A percentile compares a stretch with the other conserved stretches of the same genome.
Evolutionary conservation across 2,329 filamentous ascomycete genomes (phyloP).

Genomic region (Aspergillus felis): DNA sequence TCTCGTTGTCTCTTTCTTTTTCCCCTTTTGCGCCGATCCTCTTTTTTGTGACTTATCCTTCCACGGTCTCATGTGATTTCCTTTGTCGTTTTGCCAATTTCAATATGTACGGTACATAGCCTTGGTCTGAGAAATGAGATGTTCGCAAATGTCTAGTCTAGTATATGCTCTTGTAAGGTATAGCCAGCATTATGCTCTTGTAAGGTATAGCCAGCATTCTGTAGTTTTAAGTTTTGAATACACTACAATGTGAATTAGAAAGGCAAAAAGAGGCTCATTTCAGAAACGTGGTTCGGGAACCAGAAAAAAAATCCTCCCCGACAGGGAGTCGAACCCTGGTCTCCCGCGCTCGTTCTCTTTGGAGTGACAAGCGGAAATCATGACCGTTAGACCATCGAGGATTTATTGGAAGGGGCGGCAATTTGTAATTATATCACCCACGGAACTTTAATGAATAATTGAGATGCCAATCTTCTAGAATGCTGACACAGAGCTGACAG

Average conservation of each 20-base stretch:
- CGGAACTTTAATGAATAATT: background rate
- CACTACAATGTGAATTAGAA: background rate
- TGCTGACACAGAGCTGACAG: background rate
- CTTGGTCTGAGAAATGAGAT: background rate
- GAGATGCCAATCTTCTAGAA: background rate
- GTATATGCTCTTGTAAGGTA: background rate
- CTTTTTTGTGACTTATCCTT: slow-evolving; percentile 3
- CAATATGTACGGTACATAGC: slow-evolving; percentile 12
- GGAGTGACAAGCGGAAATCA: slow-evolving; percentile 4
- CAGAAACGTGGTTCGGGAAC: too few species aligned
- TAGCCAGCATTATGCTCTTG: background rate
- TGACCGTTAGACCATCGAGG: background rate
- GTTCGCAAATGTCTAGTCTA: background rate
- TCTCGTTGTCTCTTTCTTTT: slow-evolving; percentile 8
- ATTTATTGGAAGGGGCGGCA: background rate
- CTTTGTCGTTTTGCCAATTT: slow-evolving; percentile 4
- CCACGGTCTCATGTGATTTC: background rate
- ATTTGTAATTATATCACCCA: background rate
- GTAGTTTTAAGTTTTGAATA: background rate
- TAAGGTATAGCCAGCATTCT: background rate
- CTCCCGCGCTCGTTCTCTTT: background rate
- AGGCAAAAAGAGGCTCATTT: background rate
- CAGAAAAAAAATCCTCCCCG: background rate
- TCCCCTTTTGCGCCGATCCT: slow-evolving; percentile 1
- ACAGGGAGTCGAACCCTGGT: background rate